phyloP scores from a whole-genome alignment of 257 asterid genomes.

The Orobanche coerulescens region DNA sequence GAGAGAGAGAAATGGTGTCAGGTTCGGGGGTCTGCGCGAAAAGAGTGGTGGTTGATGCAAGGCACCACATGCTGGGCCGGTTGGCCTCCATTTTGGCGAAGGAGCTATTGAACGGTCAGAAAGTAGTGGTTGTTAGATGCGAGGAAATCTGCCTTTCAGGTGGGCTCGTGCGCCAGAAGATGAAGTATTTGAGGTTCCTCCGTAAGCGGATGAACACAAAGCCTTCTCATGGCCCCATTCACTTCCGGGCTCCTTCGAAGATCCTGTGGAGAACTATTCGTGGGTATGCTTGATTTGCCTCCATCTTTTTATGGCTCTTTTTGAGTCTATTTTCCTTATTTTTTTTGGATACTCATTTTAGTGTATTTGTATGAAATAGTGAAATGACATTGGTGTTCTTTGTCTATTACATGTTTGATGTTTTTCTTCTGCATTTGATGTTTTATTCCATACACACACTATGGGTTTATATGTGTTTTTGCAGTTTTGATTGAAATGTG shows the following conservation, averaged over 20 bases:
- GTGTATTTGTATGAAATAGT: not conserved
- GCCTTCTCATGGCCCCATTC: slow-evolving; percentile 49
- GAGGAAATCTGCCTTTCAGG: slow-evolving; percentile 49
- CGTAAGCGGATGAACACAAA: slow-evolving; percentile 49
- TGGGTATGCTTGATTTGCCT: too few species aligned
- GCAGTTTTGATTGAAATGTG: not conserved
- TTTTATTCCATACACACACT: too few species aligned
- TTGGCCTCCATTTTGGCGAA: slow-evolving; percentile 38
- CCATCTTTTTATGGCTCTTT: too few species aligned
- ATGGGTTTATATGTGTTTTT: not conserved
- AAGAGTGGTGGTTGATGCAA: slow-evolving; percentile 37
- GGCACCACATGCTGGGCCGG: slow-evolving; percentile 50
- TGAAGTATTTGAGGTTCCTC: slow-evolving; percentile 40
- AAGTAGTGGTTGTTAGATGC: slow-evolving; percentile 34
- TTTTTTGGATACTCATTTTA: not conserved
- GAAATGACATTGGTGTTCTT: not conserved
- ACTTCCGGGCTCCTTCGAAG: slow-evolving; percentile 49
- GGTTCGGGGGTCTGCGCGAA: slow-evolving; percentile 47
- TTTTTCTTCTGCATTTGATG: not conserved
- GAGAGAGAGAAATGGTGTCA: slow-evolving; percentile 35
- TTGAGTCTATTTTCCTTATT: not conserved
- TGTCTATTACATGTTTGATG: not conserved
- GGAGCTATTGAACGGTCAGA: slow-evolving; percentile 45
- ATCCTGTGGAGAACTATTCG: slow-evolving; percentile 49
- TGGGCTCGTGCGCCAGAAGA: slow-evolving; percentile 50